A percentile compares a stretch with the other conserved stretches of the same genome.
Conservation (phyloP, 768 basidiomycete species). For the Agrocybe chaxingu region DNA sequence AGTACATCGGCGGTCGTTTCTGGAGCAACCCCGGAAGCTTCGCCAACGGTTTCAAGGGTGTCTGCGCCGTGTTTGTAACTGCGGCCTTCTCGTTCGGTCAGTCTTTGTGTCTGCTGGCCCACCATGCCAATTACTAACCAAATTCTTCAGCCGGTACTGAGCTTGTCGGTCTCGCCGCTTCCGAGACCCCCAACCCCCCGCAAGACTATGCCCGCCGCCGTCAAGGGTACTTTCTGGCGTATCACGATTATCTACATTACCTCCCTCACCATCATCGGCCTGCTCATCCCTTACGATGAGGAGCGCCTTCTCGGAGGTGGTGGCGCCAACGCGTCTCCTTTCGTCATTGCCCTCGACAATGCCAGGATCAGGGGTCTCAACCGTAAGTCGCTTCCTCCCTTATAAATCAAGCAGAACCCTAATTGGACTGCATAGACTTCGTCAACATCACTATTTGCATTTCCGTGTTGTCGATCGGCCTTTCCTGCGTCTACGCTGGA, state of each 20-base stretch:
- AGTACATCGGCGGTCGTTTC: constrained; percentile 35
- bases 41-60: constrained; percentile 43
- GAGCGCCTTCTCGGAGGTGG: constrained; percentile 31
- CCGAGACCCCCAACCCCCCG: constrained; percentile 46
- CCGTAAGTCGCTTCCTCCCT: constrained; percentile 23
- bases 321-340: constrained; percentile 43
- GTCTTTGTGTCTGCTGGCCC: constrained; percentile 2
- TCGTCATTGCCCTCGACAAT: constrained; percentile 39
- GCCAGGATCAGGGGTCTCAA: constrained; percentile 39
- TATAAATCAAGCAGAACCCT: background rate
- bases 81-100: constrained; percentile 41
- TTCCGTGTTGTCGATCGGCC: constrained; percentile 42
- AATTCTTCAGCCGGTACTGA: constrained; percentile 38
- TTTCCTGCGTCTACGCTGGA: constrained; percentile 44
- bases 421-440: constrained; percentile 23
- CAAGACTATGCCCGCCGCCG: constrained; percentile 39
- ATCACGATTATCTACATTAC: constrained; percentile 44
- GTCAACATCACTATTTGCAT: constrained; percentile 44
- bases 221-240: constrained; percentile 49
- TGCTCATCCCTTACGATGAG: constrained; percentile 34
- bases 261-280: constrained; percentile 41
- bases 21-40: constrained; percentile 40
- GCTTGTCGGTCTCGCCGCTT: constrained; percentile 42
- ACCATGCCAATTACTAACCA: background rate
- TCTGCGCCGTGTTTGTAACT: constrained; percentile 44